Conservation (phyloP, 768 basidiomycete species). For the Hericium alpestre region DNA sequence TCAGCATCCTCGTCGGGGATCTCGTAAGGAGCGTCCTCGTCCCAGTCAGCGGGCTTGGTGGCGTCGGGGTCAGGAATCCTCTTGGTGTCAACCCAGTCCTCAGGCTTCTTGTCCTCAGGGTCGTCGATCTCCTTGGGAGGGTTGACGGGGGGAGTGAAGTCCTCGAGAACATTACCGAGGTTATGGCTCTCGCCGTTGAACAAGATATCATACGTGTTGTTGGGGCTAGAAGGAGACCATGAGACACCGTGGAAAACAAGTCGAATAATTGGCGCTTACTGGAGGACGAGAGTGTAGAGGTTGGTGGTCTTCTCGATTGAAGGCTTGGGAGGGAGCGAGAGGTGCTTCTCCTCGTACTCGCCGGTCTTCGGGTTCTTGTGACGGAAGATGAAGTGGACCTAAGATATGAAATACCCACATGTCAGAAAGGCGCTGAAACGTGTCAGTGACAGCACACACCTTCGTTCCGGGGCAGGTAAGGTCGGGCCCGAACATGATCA, state of each 20-base stretch:
- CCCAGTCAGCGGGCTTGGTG: constrained; percentile 93
- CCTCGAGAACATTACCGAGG: constrained; percentile 78
- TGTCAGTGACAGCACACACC: constrained; percentile 29
- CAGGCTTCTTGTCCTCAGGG: constrained; percentile 81
- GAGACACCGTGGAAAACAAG: not conserved
- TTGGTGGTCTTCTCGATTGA: constrained; percentile 85
- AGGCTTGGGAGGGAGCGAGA: constrained; percentile 70
- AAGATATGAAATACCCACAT: not conserved
- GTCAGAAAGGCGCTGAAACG: not conserved
- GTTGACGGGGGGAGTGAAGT: constrained; percentile 91
- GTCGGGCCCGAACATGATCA: constrained; percentile 97
- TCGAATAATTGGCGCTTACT: constrained; percentile 40
- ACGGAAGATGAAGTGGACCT: constrained; percentile 99
- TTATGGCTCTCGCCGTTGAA: constrained; percentile 81
- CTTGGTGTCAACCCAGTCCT: constrained; percentile 84
- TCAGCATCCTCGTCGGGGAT: constrained; percentile 78
- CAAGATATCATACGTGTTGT: constrained; percentile 87
- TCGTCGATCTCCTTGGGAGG: constrained; percentile 91
- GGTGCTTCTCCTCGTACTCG: constrained; percentile 95
- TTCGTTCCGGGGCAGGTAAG: constrained; percentile 87
- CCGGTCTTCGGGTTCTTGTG: constrained; percentile 90
- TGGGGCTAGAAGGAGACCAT: constrained; percentile 42
- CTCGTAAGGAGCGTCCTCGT: constrained; percentile 91
- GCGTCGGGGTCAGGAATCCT: constrained; percentile 80
- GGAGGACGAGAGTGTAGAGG: constrained; percentile 87